Conservation (phyloP, 495 filamentous ascomycete species). For the Penicillium alfredii region DNA sequence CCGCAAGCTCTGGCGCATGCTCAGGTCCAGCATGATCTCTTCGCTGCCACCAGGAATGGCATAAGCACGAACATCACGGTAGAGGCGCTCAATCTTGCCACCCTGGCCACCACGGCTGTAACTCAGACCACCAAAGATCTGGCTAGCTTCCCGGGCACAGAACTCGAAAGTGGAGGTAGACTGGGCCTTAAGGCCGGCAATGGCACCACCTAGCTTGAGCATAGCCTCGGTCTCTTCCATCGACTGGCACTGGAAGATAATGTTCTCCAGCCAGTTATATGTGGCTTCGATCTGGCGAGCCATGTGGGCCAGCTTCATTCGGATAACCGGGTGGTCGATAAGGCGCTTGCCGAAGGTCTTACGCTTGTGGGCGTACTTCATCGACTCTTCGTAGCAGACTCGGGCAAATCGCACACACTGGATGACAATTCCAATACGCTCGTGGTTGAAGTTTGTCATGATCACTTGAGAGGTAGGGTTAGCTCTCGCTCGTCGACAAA, state of each 20-base stretch:
- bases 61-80: conserved; percentile 95
- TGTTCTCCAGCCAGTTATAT: conserved; percentile 95
- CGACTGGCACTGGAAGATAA: conserved; percentile 84
- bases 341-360: conserved; percentile 92
- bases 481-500: too few species aligned
- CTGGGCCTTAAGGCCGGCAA: conserved; percentile 91
- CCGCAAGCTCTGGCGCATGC: conserved; percentile 84
- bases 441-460: conserved; percentile 99
- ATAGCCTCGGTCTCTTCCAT: conserved; percentile 96
- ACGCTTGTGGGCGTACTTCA: conserved; percentile 96
- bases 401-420: conserved; percentile 92
- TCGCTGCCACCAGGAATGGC: conserved; percentile 95
- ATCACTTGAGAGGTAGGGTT: conserved; percentile 48
- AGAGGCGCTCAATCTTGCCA: conserved; percentile 91
- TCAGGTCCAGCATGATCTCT: conserved; percentile 98
- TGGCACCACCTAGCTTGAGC: conserved; percentile 90
- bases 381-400: conserved; percentile 92
- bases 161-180: conserved; percentile 91
- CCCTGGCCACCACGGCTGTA: conserved; percentile 93
- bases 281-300: conserved; percentile 93
- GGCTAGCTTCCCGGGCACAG: conserved; percentile 91
- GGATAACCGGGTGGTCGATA: conserved; percentile 95
- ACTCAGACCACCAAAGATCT: conserved; percentile 94
- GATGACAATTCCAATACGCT: conserved; percentile 97
- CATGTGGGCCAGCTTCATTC: conserved; percentile 97